Evolutionary conservation across 352 stramenopile species (phyloP).

Genomic region (Phytopythium vexans): DNA sequence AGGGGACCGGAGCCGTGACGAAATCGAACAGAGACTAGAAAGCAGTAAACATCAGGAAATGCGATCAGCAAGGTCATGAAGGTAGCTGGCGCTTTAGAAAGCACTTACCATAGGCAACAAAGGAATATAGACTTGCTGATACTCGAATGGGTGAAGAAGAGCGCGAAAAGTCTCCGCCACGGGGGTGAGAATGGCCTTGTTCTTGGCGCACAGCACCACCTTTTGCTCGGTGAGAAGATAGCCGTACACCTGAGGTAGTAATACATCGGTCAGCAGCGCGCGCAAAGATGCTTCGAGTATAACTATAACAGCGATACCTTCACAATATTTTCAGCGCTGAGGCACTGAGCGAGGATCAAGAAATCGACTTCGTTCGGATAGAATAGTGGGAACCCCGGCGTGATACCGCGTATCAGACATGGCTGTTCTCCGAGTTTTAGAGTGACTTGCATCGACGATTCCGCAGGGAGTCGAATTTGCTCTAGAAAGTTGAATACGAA

Average conservation of each 20-base stretch:
- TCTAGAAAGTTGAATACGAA: slow-evolving; percentile 58
- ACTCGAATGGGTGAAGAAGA: slow-evolving; percentile 63
- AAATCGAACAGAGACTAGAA: slow-evolving; percentile 64
- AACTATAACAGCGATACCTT: slow-evolving; percentile 30
- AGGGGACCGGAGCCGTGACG: slow-evolving; percentile 66
- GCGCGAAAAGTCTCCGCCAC: slow-evolving; percentile 60
- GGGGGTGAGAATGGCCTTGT: slow-evolving; percentile 55
- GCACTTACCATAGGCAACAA: slow-evolving; percentile 53
- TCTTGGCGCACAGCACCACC: slow-evolving; percentile 55
- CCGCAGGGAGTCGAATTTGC: slow-evolving; percentile 34
- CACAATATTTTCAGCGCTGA: slow-evolving; percentile 62
- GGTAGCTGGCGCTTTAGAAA: neutral
- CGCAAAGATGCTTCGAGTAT: neutral
- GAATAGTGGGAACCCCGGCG: slow-evolving; percentile 22
- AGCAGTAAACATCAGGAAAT: neutral
- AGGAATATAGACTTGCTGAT: slow-evolving; percentile 74
- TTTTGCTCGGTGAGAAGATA: slow-evolving; percentile 72
- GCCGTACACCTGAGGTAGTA: slow-evolving; percentile 30
- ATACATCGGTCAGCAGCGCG: neutral
- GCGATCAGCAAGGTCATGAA: neutral
- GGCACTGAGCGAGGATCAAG: slow-evolving; percentile 62
- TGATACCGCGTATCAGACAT: slow-evolving; percentile 30
- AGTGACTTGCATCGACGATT: slow-evolving; percentile 22
- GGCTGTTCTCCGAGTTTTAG: slow-evolving; percentile 36
- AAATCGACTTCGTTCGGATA: slow-evolving; percentile 65